Evolutionary conservation across 306 rosid genomes (phyloP).

Genomic region (Crotalaria pallida): DNA sequence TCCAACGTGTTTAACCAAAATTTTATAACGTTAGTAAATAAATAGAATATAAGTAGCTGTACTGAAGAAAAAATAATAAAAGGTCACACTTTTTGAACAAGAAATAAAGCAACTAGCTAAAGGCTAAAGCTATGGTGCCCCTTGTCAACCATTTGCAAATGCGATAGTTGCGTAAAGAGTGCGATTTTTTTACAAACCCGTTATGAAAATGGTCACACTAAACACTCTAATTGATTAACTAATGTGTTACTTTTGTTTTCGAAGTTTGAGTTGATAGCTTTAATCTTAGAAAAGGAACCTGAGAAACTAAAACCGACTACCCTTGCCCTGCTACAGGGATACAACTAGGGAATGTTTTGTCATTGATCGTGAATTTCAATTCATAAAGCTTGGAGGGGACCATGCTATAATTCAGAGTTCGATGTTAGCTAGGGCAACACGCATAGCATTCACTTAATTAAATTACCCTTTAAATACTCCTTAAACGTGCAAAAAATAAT

Average conservation of each 20-base stretch:
- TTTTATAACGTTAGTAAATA: too few species aligned
- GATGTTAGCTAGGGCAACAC: background rate
- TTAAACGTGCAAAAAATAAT: too few species aligned
- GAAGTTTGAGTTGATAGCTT: slow-evolving; percentile 25
- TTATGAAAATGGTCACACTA: background rate
- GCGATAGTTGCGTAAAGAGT: slow-evolving; percentile 21
- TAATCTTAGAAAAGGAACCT: slow-evolving; percentile 29
- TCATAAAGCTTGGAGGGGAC: slow-evolving; percentile 48
- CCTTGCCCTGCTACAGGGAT: slow-evolving; percentile 18
- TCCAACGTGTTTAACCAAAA: too few species aligned
- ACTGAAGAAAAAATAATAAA: background rate
- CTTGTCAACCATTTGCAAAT: slow-evolving; percentile 41
- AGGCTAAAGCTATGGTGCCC: slow-evolving; percentile 36
- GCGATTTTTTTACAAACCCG: slow-evolving; percentile 18
- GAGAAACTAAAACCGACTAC: slow-evolving; percentile 10
- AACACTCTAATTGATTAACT: background rate
- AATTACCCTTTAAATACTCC: background rate
- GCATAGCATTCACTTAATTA: background rate
- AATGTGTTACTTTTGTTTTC: background rate
- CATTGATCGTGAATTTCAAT: slow-evolving; percentile 21
- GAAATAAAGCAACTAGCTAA: slow-evolving; percentile 15
- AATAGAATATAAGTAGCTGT: background rate
- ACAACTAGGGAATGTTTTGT: slow-evolving; percentile 46
- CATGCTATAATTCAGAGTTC: slow-evolving; percentile 24
- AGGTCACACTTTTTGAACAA: background rate